Conservation (phyloP, 2,329 filamentous ascomycete species). For the Penicillium sp. region DNA sequence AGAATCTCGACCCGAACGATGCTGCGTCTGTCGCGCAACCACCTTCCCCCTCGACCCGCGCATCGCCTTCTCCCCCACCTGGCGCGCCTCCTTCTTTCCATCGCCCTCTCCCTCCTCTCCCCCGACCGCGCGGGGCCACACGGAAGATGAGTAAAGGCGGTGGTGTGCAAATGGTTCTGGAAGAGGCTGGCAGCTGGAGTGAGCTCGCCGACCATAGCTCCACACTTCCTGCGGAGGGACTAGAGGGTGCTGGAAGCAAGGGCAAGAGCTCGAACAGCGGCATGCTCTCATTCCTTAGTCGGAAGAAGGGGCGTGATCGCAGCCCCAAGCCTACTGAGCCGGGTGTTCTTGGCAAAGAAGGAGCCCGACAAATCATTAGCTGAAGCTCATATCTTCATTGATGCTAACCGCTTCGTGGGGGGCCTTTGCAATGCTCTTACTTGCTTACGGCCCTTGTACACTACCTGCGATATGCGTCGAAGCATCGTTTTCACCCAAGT, state of each 20-base stretch:
- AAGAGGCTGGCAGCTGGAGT: constrained; percentile 86
- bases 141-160: constrained; percentile 74
- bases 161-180: constrained; percentile 85
- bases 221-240: constrained; percentile 67
- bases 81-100: constrained; percentile 40
- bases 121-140: constrained; percentile 58
- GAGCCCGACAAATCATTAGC: constrained; percentile 76
- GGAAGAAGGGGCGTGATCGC: constrained; percentile 85
- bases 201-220: constrained; percentile 82
- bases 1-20: constrained; percentile 30
- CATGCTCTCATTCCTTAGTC: constrained; percentile 83
- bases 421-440: background rate
- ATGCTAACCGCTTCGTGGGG: background rate
- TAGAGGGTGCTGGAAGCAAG: constrained; percentile 37
- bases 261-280: constrained; percentile 59
- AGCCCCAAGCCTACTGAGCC: constrained; percentile 93
- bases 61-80: constrained; percentile 27
- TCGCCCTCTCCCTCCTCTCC: constrained; percentile 37
- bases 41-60: constrained; percentile 28
- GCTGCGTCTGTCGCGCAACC: constrained; percentile 20
- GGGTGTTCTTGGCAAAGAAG: constrained; percentile 91
- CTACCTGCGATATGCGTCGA: too few species aligned
- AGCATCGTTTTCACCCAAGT: too few species aligned
- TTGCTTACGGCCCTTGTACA: too few species aligned
- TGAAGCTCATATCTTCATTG: constrained; percentile 36